These are phyloP conservation scores for Pseudogymnoascus sp. DNA, from an alignment of 2,329 filamentous ascomycete genomes.

Conservation along the genomic window DNA sequence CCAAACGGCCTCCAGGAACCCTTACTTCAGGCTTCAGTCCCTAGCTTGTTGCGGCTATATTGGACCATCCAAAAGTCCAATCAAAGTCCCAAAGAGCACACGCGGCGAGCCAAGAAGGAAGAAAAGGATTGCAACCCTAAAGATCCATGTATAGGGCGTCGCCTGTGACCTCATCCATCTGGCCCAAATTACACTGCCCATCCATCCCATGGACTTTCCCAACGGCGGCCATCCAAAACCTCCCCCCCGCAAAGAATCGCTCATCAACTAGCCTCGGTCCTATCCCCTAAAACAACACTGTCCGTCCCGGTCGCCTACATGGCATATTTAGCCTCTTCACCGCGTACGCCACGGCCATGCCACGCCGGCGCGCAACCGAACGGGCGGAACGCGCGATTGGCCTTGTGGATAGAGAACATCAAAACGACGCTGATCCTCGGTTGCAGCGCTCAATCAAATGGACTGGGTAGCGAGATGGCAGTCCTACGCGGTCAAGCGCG, in stretches of 20 bases:
- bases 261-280: background rate
- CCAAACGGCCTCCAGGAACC: background rate
- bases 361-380: background rate
- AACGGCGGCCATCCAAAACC: background rate
- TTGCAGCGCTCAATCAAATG: background rate
- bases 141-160: background rate
- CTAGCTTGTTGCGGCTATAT: background rate
- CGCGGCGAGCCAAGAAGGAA: background rate
- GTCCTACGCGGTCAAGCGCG: background rate
- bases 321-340: background rate
- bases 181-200: background rate
- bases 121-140: background rate
- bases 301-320: background rate
- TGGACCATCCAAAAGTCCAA: background rate
- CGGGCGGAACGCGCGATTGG: background rate
- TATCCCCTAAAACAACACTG: background rate
- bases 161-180: background rate
- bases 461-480: background rate
- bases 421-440: background rate
- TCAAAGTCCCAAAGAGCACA: background rate
- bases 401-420: background rate
- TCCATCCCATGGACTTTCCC: background rate
- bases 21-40: background rate
- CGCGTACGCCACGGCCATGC: background rate
- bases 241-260: background rate